Percentiles rank a stretch among this genome's conserved stretches.
Evolutionary conservation across 495 filamentous ascomycete genomes (phyloP).

Genomic region (Neurospora africana): DNA sequence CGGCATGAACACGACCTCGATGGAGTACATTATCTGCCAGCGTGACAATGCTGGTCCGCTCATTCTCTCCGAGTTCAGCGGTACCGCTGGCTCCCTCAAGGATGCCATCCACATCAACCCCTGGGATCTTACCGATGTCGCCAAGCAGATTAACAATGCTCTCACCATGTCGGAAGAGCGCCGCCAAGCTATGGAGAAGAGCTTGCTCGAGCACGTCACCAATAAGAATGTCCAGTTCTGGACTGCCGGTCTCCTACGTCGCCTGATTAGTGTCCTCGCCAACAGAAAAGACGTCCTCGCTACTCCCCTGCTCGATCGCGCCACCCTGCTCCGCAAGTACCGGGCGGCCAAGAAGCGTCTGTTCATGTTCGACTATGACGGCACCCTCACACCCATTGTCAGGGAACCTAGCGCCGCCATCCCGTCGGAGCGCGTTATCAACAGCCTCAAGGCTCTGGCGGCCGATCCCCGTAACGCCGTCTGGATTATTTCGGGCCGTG

Average conservation of each 20-base stretch:
- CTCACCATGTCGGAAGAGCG: slow-evolving; percentile 57
- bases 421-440: slow-evolving; percentile 70
- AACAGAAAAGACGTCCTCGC: slow-evolving; percentile 61
- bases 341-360: slow-evolving; percentile 59
- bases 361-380: slow-evolving; percentile 98
- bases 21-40: slow-evolving; percentile 90
- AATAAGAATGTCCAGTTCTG: slow-evolving; percentile 74
- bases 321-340: slow-evolving; percentile 59
- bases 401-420: slow-evolving; percentile 78
- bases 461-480: slow-evolving; percentile 72
- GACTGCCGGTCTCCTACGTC: slow-evolving; percentile 65
- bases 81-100: slow-evolving; percentile 74
- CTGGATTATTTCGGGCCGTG: slow-evolving; percentile 96
- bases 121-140: slow-evolving; percentile 76
- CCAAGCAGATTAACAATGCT: slow-evolving; percentile 66
- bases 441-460: slow-evolving; percentile 67
- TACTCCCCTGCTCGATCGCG: slow-evolving; percentile 70
- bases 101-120: slow-evolving; percentile 91
- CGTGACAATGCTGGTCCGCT: slow-evolving; percentile 71
- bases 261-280: slow-evolving; percentile 66
- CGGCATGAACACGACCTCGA: slow-evolving; percentile 92
- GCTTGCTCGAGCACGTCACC: slow-evolving; percentile 72
- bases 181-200: slow-evolving; percentile 45
- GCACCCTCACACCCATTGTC: slow-evolving; percentile 93
- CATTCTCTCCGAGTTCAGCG: slow-evolving; percentile 91